Base-by-base conservation (phyloP, 148 eudicot species). In the Fagopyrum esculentum region DNA sequence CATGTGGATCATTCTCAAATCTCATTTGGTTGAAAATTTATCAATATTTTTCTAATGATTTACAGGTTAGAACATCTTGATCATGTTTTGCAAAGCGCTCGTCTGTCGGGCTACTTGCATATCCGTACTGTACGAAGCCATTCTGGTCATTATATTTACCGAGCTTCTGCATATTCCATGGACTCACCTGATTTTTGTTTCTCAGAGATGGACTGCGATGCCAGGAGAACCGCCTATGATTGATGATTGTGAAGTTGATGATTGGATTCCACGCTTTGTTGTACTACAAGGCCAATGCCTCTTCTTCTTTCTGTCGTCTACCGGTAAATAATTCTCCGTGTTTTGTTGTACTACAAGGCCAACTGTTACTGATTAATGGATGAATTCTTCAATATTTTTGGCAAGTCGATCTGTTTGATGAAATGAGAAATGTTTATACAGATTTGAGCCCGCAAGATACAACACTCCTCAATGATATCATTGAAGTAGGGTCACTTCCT, bases 371-470 rank as follows among this genome's bases (percentile, higher is more conserved):
- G 44, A 22, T 7, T 61, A 2, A 19, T 19, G 30, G 35, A 30
- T 19, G 69, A 7, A 16, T 30, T 30, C 9, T 5, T 72, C 26
- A 10, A 48, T 48, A 49, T 9, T 4, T 73, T 73, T 12, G 1
- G 48, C 16, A 16, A 56, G 40, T 47, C 15, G 29, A 44, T 45
- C 5, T 59, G 13, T 59, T 47, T 74, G 48, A 1, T 74, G 61
- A 54, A 55, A 40, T n/a, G 46, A n/a, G 44, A 17, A 50, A 29
- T 43, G 35, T 73, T 29, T 59, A 9, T 81, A 83, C 90, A 93
- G 98, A 93, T 88, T 80, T 93, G 82, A 88, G 98, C 70, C 98
- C 98, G 49, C 94, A 87, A 80, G 98, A 93, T 78, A 88, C 98
- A 35, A 85, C 98, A 48, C 84, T 93, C 30, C 83, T 93, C 22